Base-by-base conservation (phyloP, 176 grass and related monocot genomes). In the Chloris gayana region DNA sequence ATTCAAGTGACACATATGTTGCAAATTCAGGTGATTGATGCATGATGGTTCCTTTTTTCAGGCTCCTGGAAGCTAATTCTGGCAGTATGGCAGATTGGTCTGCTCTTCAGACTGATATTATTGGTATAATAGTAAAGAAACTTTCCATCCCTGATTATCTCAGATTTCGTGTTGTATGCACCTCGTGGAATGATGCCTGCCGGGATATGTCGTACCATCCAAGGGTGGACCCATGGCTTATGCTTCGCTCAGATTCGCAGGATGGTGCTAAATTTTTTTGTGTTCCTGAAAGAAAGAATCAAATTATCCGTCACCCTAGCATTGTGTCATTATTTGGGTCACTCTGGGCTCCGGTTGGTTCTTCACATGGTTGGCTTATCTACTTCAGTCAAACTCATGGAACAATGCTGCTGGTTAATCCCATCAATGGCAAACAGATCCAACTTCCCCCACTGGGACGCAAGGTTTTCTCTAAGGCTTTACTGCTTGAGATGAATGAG, bases 61-160 rank as follows among this genome's bases (percentile, higher is more conserved):
- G 87, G 58, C 41, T 32, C 32, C 2, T 37, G 31, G 49, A 73
- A 67, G 67, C 21, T 67, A 60, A 58, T 77, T 81, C 82, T 7
- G 35, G 51, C n/a, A 14, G 66, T 14, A 89, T 89, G 83, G 67
- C 59, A 22, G 83, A 89, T 81, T 89, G 87, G 87, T 37, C 87
- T 47, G 9, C 67, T 77, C 47, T 89, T 60, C 87, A 85, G 41
- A 85, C 66, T 70, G 87, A 89, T 70, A 77, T 85, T 59, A 33
- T 82, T 67, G 78, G 87, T 77, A 37, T 59, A 67, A 85, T 89
- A 66, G 58, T 89, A 85, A 76, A 47, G 78, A 89, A 85, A 78
- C 87, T 89, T 58, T 11, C 66, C 60, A 45, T 89, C n/a, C 82
- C 87, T 85, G 83, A 89, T 61, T 89, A 89, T 49, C 35, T 89